Evolutionary conservation across 345 rosid species (phyloP).

Genomic region (Orychophragmus violaceus): DNA sequence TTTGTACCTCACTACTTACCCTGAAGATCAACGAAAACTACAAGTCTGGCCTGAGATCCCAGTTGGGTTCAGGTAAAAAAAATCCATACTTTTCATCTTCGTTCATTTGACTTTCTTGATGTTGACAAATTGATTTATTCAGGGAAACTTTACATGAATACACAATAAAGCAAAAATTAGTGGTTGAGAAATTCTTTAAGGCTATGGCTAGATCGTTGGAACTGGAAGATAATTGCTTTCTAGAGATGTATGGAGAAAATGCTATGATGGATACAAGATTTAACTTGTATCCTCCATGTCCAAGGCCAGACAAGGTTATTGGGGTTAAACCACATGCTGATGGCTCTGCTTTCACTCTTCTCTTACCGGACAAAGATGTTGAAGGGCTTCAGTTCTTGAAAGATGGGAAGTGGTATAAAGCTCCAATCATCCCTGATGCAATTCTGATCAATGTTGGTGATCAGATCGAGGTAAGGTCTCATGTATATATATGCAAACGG

Average conservation of each 20-base stretch:
- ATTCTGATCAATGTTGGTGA: slow-evolving; percentile 54
- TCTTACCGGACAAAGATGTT: slow-evolving; percentile 46
- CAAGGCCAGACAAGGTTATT: slow-evolving; percentile 44
- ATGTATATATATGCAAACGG: not conserved
- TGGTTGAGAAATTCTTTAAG: slow-evolving; percentile 31
- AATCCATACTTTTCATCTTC: not conserved
- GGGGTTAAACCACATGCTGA: slow-evolving; percentile 58
- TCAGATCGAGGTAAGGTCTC: slow-evolving; percentile 38
- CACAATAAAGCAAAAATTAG: slow-evolving; percentile 17
- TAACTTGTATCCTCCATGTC: slow-evolving; percentile 57
- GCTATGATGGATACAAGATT: slow-evolving; percentile 40
- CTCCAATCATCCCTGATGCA: slow-evolving; percentile 41
- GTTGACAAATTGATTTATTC: not conserved
- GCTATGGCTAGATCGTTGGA: slow-evolving; percentile 50
- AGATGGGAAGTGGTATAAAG: slow-evolving; percentile 46
- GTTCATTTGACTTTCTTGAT: not conserved
- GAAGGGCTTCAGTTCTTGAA: slow-evolving; percentile 48
- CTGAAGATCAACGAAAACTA: slow-evolving; percentile 41
- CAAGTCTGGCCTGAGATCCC: slow-evolving; percentile 62
- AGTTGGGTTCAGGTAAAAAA: slow-evolving; percentile 40
- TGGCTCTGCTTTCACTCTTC: slow-evolving; percentile 52
- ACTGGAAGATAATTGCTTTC: slow-evolving; percentile 40
- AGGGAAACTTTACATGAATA: slow-evolving; percentile 40
- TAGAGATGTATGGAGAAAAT: slow-evolving; percentile 41
- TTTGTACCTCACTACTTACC: slow-evolving; percentile 40